Conservation (phyloP, 164 flowering plant genomes). For the Vitis amurensis region DNA sequence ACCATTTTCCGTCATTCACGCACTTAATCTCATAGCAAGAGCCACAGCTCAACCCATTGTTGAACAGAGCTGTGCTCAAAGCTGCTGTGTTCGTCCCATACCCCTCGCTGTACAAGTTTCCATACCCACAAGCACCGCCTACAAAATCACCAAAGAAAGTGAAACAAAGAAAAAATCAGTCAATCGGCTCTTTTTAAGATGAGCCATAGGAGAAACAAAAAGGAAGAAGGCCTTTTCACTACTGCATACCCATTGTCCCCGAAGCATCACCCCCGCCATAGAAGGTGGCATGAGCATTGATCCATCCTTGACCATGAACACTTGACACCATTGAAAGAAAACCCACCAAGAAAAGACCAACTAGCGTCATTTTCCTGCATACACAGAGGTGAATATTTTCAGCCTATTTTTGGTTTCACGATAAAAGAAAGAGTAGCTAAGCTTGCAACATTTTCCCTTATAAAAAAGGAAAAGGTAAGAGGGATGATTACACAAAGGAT, state of each 20-base stretch:
- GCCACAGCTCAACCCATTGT: neutral
- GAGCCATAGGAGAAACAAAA: too few relatives aligned
- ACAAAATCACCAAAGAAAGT: neutral
- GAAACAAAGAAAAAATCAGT: neutral
- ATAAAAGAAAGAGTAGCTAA: neutral
- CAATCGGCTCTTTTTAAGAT: neutral
- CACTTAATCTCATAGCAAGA: slow-evolving; percentile 6
- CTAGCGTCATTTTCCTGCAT: neutral
- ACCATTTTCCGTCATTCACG: slow-evolving; percentile 5
- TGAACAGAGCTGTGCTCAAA: too few relatives aligned
- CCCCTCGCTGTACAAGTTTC: too few relatives aligned
- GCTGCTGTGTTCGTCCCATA: too few relatives aligned
- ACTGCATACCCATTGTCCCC: slow-evolving; percentile 76
- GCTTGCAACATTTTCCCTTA: neutral
- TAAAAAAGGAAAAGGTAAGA: neutral
- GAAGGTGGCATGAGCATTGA: slow-evolving; percentile 12
- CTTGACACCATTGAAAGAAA: neutral
- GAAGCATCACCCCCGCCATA: slow-evolving; percentile 39
- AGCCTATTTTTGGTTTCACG: too few relatives aligned
- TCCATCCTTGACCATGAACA: neutral
- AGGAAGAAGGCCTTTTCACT: neutral
- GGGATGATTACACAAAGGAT: neutral
- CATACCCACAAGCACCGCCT: neutral
- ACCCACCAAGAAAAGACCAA: neutral
- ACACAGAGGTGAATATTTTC: too few relatives aligned